These are phyloP conservation scores for Aspergillus sp. DNA, from an alignment of 2,329 filamentous ascomycete genomes.

Conservation along the genomic window DNA sequence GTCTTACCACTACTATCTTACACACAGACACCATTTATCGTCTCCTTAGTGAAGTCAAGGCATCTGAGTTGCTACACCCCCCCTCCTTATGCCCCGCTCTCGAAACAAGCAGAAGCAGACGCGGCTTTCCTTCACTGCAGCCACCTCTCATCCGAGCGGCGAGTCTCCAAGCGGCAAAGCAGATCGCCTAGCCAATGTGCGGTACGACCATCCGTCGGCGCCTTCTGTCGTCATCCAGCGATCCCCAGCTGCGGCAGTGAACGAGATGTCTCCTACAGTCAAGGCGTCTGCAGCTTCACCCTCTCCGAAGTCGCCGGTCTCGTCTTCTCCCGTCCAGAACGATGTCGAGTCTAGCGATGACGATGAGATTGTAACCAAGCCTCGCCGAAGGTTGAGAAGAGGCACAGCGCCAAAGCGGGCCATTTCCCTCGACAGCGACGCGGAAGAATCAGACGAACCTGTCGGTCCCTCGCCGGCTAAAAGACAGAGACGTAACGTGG, in stretches of 20 bases:
- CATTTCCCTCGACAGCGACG: conserved; percentile 18
- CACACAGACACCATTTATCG: neutral
- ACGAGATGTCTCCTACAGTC: conserved; percentile 7
- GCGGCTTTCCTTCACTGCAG: conserved; percentile 33
- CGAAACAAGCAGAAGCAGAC: conserved; percentile 30
- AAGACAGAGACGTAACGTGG: conserved; percentile 11
- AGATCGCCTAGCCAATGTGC: conserved; percentile 24
- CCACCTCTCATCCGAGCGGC: conserved; percentile 19
- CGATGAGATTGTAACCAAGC: conserved; percentile 16
- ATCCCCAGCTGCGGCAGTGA: conserved; percentile 3
- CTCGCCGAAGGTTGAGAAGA: conserved; percentile 21
- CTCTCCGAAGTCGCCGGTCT: conserved; percentile 1
- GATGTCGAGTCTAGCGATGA: conserved; percentile 20
- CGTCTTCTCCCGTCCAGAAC: conserved; percentile 7
- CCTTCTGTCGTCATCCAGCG: conserved; percentile 9
- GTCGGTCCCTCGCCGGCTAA: conserved; percentile 20
- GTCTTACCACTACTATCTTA: conserved; percentile 1
- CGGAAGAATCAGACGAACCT: conserved; percentile 19
- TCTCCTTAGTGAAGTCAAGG: neutral
- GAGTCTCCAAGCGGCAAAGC: conserved; percentile 11
- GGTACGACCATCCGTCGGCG: conserved; percentile 22
- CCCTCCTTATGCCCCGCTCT: conserved; percentile 21
- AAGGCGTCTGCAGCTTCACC: conserved; percentile 8
- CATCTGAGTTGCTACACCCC: neutral
- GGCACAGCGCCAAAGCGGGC: conserved; percentile 15